Evolutionary conservation across 495 filamentous ascomycete genomes (phyloP).

Genomic region (Pseudoneurospora amorphoporcata): DNA sequence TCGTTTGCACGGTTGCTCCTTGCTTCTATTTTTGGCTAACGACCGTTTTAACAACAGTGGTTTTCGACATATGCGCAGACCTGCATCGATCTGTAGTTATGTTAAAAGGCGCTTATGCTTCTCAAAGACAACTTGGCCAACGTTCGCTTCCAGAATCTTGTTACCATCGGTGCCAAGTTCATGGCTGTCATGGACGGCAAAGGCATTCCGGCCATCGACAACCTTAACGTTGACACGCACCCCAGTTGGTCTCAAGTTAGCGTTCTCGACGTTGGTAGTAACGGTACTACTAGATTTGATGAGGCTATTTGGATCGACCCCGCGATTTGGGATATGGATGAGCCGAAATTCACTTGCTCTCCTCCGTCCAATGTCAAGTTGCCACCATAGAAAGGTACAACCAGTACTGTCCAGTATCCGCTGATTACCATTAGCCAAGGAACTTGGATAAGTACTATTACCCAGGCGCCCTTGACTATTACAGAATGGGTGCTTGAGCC

Average conservation of each 20-base stretch:
- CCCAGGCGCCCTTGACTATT: slow-evolving; percentile 12
- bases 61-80: slow-evolving; percentile 54
- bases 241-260: slow-evolving; percentile 17
- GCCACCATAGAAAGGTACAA: slow-evolving; percentile 14
- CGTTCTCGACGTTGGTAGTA: slow-evolving; percentile 14
- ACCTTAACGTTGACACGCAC: slow-evolving; percentile 16
- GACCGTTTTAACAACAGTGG: slow-evolving; percentile 53
- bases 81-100: slow-evolving; percentile 59
- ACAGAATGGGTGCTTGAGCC: slow-evolving; percentile 9
- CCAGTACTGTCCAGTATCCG: slow-evolving; percentile 17
- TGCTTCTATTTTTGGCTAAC: slow-evolving; percentile 37
- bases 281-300: slow-evolving; percentile 1
- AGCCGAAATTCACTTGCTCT: slow-evolving; percentile 14
- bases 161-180: slow-evolving; percentile 7
- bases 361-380: slow-evolving; percentile 17
- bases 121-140: slow-evolving; percentile 56
- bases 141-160: slow-evolving; percentile 24
- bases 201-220: slow-evolving; percentile 12
- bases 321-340: slow-evolving; percentile 14
- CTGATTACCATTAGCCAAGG: slow-evolving; percentile 14
- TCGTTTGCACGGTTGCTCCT: too few relatives aligned
- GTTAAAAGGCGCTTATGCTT: slow-evolving; percentile 70
- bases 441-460: slow-evolving; percentile 18
- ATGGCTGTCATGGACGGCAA: slow-evolving; percentile 11
- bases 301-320: slow-evolving; percentile 16